Percentiles rank a stretch among this genome's conserved stretches.
These are phyloP conservation scores for Paulownia fortunei DNA, from an alignment of 257 asterid genomes.

Conservation along the genomic window DNA sequence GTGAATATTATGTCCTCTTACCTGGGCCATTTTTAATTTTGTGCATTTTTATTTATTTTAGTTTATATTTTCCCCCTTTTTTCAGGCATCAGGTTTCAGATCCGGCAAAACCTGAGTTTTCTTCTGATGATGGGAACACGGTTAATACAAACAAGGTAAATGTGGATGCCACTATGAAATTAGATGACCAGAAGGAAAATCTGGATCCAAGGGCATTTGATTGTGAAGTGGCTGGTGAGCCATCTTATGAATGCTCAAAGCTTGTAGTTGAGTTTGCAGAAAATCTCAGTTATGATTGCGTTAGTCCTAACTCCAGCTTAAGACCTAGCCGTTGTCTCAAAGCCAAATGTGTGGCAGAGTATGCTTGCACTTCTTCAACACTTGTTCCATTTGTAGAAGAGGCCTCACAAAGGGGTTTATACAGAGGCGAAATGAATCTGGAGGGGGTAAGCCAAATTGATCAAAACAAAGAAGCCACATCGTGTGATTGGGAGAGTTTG, in stretches of 20 bases:
- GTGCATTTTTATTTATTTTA: background rate
- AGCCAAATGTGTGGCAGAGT: slow-evolving; percentile 31
- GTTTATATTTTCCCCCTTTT: background rate
- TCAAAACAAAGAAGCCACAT: slow-evolving; percentile 53
- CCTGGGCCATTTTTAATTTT: background rate
- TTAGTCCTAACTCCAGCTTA: slow-evolving; percentile 43
- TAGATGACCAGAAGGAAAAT: slow-evolving; percentile 49
- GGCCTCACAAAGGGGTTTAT: slow-evolving; percentile 35
- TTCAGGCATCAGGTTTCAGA: slow-evolving; percentile 74
- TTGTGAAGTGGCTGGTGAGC: slow-evolving; percentile 37
- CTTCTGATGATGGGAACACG: slow-evolving; percentile 51
- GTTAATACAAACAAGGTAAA: slow-evolving; percentile 35
- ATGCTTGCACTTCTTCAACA: slow-evolving; percentile 44
- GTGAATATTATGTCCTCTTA: background rate
- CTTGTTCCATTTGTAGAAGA: slow-evolving; percentile 39
- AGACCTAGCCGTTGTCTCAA: slow-evolving; percentile 31
- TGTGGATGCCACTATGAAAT: slow-evolving; percentile 24
- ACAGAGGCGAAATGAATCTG: slow-evolving; percentile 31
- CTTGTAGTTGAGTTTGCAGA: slow-evolving; percentile 45
- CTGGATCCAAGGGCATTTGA: slow-evolving; percentile 43
- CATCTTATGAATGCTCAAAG: slow-evolving; percentile 52
- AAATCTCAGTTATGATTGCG: slow-evolving; percentile 38
- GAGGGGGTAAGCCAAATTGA: slow-evolving; percentile 40
- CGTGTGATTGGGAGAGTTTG: slow-evolving; percentile 74
- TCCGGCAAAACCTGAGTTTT: slow-evolving; percentile 85